Percentiles rank a stretch among this genome's conserved stretches.
Evolutionary conservation across 306 rosid species (phyloP).

Genomic region (Cucurbita moschata): DNA sequence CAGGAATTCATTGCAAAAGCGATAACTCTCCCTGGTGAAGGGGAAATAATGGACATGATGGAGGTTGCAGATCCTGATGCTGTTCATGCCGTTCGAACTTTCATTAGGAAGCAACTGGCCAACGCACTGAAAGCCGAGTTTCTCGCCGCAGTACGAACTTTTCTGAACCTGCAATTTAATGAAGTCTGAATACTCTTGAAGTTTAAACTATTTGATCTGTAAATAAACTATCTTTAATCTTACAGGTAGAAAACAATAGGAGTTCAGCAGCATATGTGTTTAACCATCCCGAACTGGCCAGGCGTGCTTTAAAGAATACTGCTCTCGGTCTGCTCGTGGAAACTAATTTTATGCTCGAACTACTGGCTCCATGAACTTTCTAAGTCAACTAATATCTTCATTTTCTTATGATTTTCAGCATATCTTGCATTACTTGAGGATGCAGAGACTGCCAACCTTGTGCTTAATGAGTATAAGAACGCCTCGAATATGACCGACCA

Average conservation of each 20-base stretch:
- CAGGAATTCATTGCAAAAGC: constrained; percentile 94
- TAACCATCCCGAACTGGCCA: constrained; percentile 58
- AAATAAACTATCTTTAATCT: constrained; percentile 4
- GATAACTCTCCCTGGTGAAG: constrained; percentile 92
- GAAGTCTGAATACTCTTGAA: background rate
- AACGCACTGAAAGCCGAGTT: constrained; percentile 59
- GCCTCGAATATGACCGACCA: constrained; percentile 99
- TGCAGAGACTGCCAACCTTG: constrained; percentile 32
- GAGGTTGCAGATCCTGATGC: constrained; percentile 96
- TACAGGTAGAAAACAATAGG: constrained; percentile 60
- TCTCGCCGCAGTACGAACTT: constrained; percentile 43
- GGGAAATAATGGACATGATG: constrained; percentile 99
- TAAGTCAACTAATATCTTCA: background rate
- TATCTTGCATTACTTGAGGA: constrained; percentile 75
- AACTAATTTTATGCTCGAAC: constrained; percentile 8
- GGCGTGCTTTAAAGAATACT: constrained; percentile 86
- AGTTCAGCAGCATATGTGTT: constrained; percentile 61
- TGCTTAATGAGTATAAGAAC: constrained; percentile 46
- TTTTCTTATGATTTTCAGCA: constrained; percentile 32
- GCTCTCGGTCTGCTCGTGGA: constrained; percentile 49
- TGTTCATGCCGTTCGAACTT: constrained; percentile 71
- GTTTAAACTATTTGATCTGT: constrained; percentile 1
- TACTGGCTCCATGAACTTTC: constrained; percentile 4
- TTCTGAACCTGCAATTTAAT: constrained; percentile 9
- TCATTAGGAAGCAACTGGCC: constrained; percentile 85